Base-by-base conservation (phyloP, 306 rosid genomes). In the Quercus rubra region DNA sequence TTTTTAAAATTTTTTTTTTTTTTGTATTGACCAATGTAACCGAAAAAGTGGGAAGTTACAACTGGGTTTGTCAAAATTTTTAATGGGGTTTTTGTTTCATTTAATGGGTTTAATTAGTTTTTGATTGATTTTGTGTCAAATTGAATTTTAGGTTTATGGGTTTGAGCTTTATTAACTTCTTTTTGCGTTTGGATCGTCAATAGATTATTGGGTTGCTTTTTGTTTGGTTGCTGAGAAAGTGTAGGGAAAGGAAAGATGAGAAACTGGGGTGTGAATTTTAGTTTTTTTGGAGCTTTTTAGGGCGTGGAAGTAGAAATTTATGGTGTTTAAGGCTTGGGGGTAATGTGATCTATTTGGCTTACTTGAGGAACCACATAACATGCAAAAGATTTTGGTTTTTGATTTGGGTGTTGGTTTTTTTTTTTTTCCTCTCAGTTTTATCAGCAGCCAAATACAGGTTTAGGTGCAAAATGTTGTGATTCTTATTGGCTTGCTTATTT, bases 61-160 rank as follows among this genome's bases (percentile, higher is more conserved):
- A 2, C 79, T 38, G 35, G 49, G 33, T 30, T 54, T 11, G 64
- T 55, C 19, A 49, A 25, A 61, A 12, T 49, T 23, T 5, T 59
- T 59, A 68, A 77, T 58, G 62, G 55, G 71, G 55, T 71, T 59
- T 76, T 20, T 62, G 73, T 74, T 86, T 82, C 17, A 2, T 46
- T 57, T 25, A 61, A 55, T 20, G 73, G 80, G 69, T 55, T 30
- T 55, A 18, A 18, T 27, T 81, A 31, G 35, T 75, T 81, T 79
- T 66, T 74, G 61, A 55, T 43, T 57, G 77, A 78, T 82, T 87
- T 43, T 80, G 84, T 74, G 81, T 59, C 33, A 73, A 68, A 31
- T 66, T 85, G 83, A 76, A 82, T 83, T 74, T 74, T 56, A 58
- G 72, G 67, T 59, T 68, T 83, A 79, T 69, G 80, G 75, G 67